Evolutionary conservation across 768 basidiomycete genomes (phyloP), one percentile per base, ranked within the genome.

Genomic region (Mycena galopus): DNA sequence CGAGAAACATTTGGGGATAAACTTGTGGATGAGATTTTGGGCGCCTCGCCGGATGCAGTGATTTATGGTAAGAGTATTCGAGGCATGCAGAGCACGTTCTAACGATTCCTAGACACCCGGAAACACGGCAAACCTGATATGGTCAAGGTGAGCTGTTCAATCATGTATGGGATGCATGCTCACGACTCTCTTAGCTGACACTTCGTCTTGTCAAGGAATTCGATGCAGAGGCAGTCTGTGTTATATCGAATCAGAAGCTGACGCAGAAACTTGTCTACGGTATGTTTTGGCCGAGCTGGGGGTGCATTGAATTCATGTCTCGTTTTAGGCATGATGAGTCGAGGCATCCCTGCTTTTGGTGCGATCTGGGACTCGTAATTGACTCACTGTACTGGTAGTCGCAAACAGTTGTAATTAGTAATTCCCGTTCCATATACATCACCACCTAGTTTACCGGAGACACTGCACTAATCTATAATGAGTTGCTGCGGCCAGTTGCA

Each of bases 1-100:
- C 85, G 89, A 21, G 82, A 88, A 79, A 92, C 90, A 17, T 92
- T 91, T 75, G 90, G 90, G 30, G 84, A 91, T 77, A 84, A 89
- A 62, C 81, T 92, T 16, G 90, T 91, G 1, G 89, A 90, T 76
- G 76, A 84, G 11, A 87, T 92, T 67, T 78, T 90, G 27, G 84
- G 81, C n/a, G 86, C 87, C 1, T 83, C 84, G 25, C 89, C 89
- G n/a, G 86, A 83, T 64, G 88, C 89, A 4, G 87, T 90, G 29
- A 82, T 90, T 29, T 90, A 90, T 76, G 88, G 89, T 89, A 65
- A 61, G 86, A 63, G 25, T 30, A 55, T 53, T 4, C 29, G 30
- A n/a, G 23, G 23, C 29, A 37, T 71, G 21, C 7, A 63, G 50
- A 30, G 27, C 25, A 12, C 39, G 59, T 55, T 66, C 17, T 37